These are phyloP conservation scores for Iodosphaeria phyllophila DNA, from an alignment of 2,329 filamentous ascomycete genomes.

Conservation along the genomic window DNA sequence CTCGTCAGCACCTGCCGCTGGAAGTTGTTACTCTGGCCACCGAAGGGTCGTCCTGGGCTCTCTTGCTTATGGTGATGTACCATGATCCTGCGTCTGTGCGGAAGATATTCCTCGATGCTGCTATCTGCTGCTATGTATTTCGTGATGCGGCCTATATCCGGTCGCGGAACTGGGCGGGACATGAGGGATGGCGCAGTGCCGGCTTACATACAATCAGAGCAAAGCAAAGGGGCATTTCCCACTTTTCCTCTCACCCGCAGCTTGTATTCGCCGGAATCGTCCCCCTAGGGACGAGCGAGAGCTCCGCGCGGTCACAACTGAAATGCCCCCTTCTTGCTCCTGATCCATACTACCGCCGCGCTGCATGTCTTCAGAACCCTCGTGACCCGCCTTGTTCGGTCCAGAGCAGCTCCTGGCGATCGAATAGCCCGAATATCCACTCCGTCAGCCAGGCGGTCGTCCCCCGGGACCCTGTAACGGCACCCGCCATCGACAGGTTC, in stretches of 20 bases:
- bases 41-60: conserved; percentile 11
- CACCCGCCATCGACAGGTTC: conserved; percentile 23
- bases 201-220: conserved; percentile 30
- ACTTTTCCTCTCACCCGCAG: conserved; percentile 16
- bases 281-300: conserved; percentile 17
- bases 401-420: no score
- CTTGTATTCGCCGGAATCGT: conserved; percentile 24
- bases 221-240: no score
- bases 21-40: conserved; percentile 37
- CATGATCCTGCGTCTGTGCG: conserved; percentile 7
- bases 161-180: no score
- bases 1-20: conserved; percentile 58
- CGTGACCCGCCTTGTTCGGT: conserved; percentile 6
- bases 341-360: conserved; percentile 15
- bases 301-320: conserved; percentile 24
- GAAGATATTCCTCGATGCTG: conserved; percentile 12
- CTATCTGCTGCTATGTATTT: conserved; percentile 5
- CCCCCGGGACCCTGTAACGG: conserved; percentile 22
- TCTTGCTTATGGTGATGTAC: conserved; percentile 8
- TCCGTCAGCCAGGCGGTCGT: conserved; percentile 10
- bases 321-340: conserved; percentile 20
- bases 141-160: no score
- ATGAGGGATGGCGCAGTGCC: conserved; percentile 23
- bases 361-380: conserved; percentile 25
- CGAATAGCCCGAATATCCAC: conserved; percentile 9